Evolutionary conservation across 176 grass and related monocot species (phyloP).

Genomic region (bread wheat (Triticum aestivum)): DNA sequence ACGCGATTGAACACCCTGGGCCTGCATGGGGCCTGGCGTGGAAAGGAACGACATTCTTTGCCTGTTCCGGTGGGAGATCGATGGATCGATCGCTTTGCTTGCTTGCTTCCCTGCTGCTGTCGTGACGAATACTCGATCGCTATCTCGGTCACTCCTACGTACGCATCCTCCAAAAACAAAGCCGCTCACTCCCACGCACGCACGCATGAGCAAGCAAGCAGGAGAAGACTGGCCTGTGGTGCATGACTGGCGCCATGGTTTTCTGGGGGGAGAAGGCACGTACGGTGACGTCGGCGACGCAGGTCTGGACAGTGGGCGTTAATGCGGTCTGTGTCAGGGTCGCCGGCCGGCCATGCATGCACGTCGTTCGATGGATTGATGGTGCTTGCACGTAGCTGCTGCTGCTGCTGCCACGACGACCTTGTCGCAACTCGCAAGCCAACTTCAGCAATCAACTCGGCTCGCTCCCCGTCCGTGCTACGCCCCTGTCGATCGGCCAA

Average conservation of each 20-base stretch:
- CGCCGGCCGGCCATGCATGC: not conserved
- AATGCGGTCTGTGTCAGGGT: not conserved
- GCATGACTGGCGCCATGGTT: slow-evolving; percentile 33
- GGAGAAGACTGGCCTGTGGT: not conserved
- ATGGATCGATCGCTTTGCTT: not conserved
- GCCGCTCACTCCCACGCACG: not conserved
- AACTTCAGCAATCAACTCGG: not conserved
- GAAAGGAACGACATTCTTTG: not conserved
- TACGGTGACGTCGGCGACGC: slow-evolving; percentile 19
- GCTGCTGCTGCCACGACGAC: not conserved
- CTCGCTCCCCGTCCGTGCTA: not conserved
- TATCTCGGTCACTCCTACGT: not conserved
- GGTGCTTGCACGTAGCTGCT: slow-evolving; percentile 19
- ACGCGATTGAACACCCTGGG: not conserved
- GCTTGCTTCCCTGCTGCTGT: not conserved
- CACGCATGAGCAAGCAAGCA: not conserved
- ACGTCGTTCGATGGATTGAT: not conserved
- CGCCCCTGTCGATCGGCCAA: not conserved
- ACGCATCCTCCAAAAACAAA: not conserved
- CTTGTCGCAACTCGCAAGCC: not conserved
- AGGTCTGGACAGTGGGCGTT: not conserved
- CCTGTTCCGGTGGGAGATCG: slow-evolving; percentile 10
- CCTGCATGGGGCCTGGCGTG: not conserved
- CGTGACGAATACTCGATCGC: not conserved
- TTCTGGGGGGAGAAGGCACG: slow-evolving; percentile 12